Percentiles rank a stretch among this genome's conserved stretches.
Conservation (phyloP, 2,329 filamentous ascomycete species). For the Basipetospora sp. region DNA sequence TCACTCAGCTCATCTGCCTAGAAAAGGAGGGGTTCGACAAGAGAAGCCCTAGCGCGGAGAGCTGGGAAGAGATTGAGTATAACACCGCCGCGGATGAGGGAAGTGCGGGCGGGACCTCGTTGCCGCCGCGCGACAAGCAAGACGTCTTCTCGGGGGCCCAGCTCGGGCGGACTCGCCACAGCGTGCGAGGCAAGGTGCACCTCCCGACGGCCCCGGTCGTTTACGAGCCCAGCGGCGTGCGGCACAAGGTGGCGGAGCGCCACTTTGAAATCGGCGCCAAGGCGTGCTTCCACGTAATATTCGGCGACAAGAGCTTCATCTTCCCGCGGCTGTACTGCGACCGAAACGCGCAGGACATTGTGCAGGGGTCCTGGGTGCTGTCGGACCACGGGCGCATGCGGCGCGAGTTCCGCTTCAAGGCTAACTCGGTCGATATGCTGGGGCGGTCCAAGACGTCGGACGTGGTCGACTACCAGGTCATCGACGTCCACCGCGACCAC, state of each 20-base stretch:
- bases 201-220: conserved; percentile 66
- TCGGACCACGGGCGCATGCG: conserved; percentile 56
- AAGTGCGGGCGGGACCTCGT: too few species aligned
- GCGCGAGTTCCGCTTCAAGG: conserved; percentile 68
- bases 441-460: conserved; percentile 45
- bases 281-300: conserved; percentile 86
- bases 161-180: too few species aligned
- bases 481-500: conserved; percentile 70
- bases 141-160: too few species aligned
- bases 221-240: conserved; percentile 73
- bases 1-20: conserved; percentile 59
- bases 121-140: conserved; percentile 29
- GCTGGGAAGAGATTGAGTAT: conserved; percentile 71
- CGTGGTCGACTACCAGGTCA: conserved; percentile 69
- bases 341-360: conserved; percentile 61
- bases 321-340: conserved; percentile 86
- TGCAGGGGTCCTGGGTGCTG: conserved; percentile 71
- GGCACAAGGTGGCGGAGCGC: conserved; percentile 58
- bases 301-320: conserved; percentile 88
- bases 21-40: conserved; percentile 47
- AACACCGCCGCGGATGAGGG: conserved; percentile 43
- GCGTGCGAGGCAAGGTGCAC: conserved; percentile 48
- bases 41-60: conserved; percentile 63
- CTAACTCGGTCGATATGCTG: conserved; percentile 51
- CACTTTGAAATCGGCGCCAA: conserved; percentile 87